Evolutionary conservation across 2,329 filamentous ascomycete species (phyloP).

Genomic region (Cordyceps militaris): DNA sequence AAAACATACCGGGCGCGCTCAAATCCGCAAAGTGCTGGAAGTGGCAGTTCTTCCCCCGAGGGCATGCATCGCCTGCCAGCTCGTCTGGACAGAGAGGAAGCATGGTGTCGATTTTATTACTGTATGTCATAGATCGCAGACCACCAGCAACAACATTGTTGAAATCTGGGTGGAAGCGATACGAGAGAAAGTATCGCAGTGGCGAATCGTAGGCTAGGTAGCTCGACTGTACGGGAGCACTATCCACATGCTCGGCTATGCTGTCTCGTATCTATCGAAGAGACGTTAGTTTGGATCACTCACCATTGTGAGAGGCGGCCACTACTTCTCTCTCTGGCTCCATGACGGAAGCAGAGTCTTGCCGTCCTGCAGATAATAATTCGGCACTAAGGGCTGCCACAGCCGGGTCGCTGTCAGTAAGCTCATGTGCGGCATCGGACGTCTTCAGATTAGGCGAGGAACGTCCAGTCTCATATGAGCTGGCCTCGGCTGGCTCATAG

Average conservation of each 20-base stretch:
- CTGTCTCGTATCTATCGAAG: not conserved
- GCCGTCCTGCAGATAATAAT: conserved; percentile 26
- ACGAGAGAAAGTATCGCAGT: conserved; percentile 75
- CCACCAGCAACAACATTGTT: conserved; percentile 63
- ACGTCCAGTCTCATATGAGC: conserved; percentile 16
- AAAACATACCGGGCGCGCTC: conserved; percentile 33
- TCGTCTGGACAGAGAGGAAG: conserved; percentile 72
- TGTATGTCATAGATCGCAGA: conserved; percentile 86
- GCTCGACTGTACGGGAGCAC: not conserved
- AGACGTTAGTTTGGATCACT: conserved; percentile 1
- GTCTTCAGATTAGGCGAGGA: conserved; percentile 3
- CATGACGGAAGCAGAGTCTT: conserved; percentile 16
- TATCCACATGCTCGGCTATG: not conserved
- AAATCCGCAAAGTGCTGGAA: conserved; percentile 65
- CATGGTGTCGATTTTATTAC: conserved; percentile 75
- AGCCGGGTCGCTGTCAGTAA: conserved; percentile 3
- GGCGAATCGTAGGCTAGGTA: conserved; percentile 71
- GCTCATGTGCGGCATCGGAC: not conserved
- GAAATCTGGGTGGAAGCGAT: conserved; percentile 81
- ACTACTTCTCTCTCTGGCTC: conserved; percentile 36
- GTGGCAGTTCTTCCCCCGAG: conserved; percentile 63
- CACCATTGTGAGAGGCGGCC: not conserved
- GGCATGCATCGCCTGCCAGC: conserved; percentile 60
- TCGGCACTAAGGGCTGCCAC: conserved; percentile 9
- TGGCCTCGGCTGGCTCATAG: conserved; percentile 48